Conservation (phyloP, 306 rosid species). For the Carpinus viminea region DNA sequence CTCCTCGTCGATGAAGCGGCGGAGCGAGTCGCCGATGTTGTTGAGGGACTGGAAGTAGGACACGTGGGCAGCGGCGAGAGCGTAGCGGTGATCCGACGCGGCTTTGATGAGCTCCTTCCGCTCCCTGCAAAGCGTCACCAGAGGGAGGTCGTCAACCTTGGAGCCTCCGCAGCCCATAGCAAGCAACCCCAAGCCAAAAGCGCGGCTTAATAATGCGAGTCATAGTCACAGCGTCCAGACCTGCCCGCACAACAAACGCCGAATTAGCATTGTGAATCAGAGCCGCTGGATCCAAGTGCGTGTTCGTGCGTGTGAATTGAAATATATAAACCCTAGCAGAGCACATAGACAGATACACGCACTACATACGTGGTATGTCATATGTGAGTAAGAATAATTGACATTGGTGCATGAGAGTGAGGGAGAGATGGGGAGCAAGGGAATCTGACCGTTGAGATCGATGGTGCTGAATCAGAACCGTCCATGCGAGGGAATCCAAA, state of each 20-base stretch:
- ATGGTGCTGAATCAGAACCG: conserved; percentile 39
- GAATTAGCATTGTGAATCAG: conserved; percentile 34
- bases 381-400: not conserved
- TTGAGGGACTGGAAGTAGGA: conserved; percentile 75
- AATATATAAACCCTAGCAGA: not conserved
- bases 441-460: conserved; percentile 63
- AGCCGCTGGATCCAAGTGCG: conserved; percentile 29
- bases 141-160: conserved; percentile 78
- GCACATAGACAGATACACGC: conserved; percentile 8
- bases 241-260: conserved; percentile 37
- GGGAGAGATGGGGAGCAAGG: conserved; percentile 22
- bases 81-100: conserved; percentile 79
- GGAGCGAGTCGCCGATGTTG: conserved; percentile 74
- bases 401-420: conserved; percentile 36
- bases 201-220: not conserved
- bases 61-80: conserved; percentile 89
- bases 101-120: conserved; percentile 64
- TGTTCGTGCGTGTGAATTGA: not conserved
- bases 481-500: conserved; percentile 37
- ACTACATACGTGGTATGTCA: not conserved
- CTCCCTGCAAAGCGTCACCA: conserved; percentile 78
- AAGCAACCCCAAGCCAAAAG: not conserved
- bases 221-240: conserved; percentile 38
- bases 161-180: conserved; percentile 93
- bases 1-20: conserved; percentile 80